A percentile compares a stretch with the other conserved stretches of the same genome.
Evolutionary conservation across 2,329 filamentous ascomycete genomes (phyloP).

Genomic region (Zymoseptoria tritici): DNA sequence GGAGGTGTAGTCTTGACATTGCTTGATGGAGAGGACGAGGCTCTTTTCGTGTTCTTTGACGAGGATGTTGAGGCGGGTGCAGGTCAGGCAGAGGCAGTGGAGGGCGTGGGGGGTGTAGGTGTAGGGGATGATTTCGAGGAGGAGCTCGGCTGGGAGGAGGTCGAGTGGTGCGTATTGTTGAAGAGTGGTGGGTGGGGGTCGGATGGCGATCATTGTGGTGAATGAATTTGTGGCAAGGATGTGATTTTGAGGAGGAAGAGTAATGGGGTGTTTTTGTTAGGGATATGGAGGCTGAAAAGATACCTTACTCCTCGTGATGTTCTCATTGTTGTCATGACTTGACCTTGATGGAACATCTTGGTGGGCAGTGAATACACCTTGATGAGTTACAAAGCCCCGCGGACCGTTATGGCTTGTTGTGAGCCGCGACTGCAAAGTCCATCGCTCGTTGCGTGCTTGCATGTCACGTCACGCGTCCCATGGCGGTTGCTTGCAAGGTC

Average conservation of each 20-base stretch:
- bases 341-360: background rate
- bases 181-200: background rate
- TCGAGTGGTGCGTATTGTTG: constrained; percentile 2
- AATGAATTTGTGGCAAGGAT: background rate
- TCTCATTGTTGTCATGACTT: background rate
- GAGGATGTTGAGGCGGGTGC: constrained; percentile 21
- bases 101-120: constrained; percentile 23
- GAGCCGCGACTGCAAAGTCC: background rate
- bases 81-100: constrained; percentile 21
- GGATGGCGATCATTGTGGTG: constrained; percentile 3
- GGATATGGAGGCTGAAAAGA: background rate
- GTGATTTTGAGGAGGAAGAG: background rate
- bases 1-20: constrained; percentile 10
- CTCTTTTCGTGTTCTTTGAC: constrained; percentile 24
- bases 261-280: background rate
- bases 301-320: background rate
- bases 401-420: background rate
- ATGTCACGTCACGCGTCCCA: no score
- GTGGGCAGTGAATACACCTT: background rate
- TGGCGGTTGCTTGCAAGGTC: no score
- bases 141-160: constrained; percentile 24
- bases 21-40: constrained; percentile 21
- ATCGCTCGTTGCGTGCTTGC: no score
- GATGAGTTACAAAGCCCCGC: background rate
- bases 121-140: constrained; percentile 27